These are phyloP conservation scores for Globisporangium parvum DNA, from an alignment of 352 stramenopile genomes.

Conservation along the genomic window DNA sequence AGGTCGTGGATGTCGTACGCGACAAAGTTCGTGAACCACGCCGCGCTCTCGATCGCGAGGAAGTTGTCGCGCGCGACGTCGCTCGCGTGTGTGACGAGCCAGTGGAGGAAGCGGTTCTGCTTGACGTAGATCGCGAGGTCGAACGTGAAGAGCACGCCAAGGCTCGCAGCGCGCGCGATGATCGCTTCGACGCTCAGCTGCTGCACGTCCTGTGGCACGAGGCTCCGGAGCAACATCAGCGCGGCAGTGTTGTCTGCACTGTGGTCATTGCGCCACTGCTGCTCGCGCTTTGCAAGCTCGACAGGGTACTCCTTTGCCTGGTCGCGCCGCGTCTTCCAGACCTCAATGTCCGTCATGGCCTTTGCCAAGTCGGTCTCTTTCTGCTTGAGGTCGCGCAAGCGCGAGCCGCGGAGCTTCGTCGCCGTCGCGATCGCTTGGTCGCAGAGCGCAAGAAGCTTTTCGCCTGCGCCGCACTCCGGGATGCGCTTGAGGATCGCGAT, in stretches of 20 bases:
- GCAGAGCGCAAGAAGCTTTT: slow-evolving; percentile 37
- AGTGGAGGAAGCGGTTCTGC: slow-evolving; percentile 71
- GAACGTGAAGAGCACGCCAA: slow-evolving; percentile 55
- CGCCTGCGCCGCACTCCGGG: slow-evolving; percentile 31
- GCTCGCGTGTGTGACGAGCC: slow-evolving; percentile 65
- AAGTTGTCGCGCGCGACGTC: slow-evolving; percentile 72
- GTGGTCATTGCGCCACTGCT: slow-evolving; percentile 35
- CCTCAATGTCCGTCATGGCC: slow-evolving; percentile 48
- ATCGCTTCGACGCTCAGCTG: slow-evolving; percentile 49
- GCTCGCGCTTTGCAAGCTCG: slow-evolving; percentile 49
- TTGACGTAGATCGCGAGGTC: slow-evolving; percentile 76
- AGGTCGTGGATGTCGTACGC: slow-evolving; percentile 64
- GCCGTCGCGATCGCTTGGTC: slow-evolving; percentile 38
- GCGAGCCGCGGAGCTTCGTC: slow-evolving; percentile 38
- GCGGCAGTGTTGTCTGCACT: slow-evolving; percentile 30
- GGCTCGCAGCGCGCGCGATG: slow-evolving; percentile 27
- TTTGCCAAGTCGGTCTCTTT: slow-evolving; percentile 54
- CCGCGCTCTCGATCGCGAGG: slow-evolving; percentile 47
- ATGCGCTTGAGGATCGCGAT: slow-evolving; percentile 26
- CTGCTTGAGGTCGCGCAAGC: slow-evolving; percentile 36
- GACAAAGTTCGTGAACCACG: slow-evolving; percentile 62
- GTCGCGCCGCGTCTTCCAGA: slow-evolving; percentile 59
- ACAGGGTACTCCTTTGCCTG: slow-evolving; percentile 45
- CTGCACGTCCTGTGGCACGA: slow-evolving; percentile 52
- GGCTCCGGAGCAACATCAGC: slow-evolving; percentile 32